A percentile compares a stretch with the other conserved stretches of the same genome.
Evolutionary conservation across 306 rosid species (phyloP).

Genomic region (Quercus aquifolioides): DNA sequence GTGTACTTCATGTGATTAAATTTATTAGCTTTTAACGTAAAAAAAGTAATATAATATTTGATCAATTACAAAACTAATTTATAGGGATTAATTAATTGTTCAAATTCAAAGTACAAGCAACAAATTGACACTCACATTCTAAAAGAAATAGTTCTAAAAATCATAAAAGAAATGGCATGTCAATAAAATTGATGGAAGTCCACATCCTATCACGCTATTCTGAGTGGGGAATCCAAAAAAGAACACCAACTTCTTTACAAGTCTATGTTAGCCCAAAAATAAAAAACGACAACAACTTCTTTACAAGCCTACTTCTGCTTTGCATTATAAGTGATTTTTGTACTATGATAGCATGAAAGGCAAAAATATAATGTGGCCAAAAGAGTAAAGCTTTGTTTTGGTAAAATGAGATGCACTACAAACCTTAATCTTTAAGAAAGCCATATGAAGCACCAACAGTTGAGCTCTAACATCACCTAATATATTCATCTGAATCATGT

Average conservation of each 20-base stretch:
- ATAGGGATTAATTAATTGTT: too few species aligned
- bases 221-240: background rate
- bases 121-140: too few species aligned
- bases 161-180: background rate
- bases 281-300: background rate
- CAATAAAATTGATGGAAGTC: background rate
- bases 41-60: too few species aligned
- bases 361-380: too few species aligned
- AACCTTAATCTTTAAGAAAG: slow-evolving; percentile 40
- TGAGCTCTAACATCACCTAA: slow-evolving; percentile 44
- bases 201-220: background rate
- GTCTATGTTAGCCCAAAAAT: background rate
- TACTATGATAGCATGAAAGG: too few species aligned
- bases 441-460: slow-evolving; percentile 26
- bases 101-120: too few species aligned
- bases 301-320: background rate
- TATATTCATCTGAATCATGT: slow-evolving; percentile 26
- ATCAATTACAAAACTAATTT: too few species aligned
- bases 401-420: background rate
- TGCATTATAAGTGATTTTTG: background rate
- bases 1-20: too few species aligned
- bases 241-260: background rate
- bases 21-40: too few species aligned
- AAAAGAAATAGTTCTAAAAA: too few species aligned
- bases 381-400: too few species aligned